A percentile compares a stretch with the other conserved stretches of the same genome.
Conservation (phyloP, 208 protist species). For the Crithidia acanthocephali region DNA sequence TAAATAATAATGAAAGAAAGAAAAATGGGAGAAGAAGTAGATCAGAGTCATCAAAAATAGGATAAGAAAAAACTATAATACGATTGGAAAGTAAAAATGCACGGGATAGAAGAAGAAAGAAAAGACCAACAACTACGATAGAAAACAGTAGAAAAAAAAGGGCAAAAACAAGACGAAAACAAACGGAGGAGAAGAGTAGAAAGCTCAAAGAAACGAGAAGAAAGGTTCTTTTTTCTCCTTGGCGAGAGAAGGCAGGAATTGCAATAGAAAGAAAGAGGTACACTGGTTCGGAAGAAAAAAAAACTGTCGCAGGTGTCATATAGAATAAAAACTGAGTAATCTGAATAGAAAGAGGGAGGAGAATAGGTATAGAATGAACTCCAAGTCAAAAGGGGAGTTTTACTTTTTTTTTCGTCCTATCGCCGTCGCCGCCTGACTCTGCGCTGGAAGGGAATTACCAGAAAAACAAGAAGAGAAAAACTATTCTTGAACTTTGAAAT, state of each 20-base stretch:
- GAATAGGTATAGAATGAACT: background rate
- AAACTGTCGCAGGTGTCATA: background rate
- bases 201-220: background rate
- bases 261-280: background rate
- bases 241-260: background rate
- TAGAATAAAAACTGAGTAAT: too few relatives aligned
- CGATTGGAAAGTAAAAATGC: background rate
- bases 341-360: background rate
- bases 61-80: background rate
- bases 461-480: background rate
- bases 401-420: background rate
- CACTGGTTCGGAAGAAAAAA: background rate
- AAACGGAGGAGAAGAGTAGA: background rate
- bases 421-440: background rate
- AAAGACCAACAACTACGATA: background rate
- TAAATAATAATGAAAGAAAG: slow-evolving; percentile 4
- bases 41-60: background rate
- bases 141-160: background rate
- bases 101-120: background rate
- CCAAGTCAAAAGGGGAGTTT: background rate
- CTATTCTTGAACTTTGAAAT: background rate
- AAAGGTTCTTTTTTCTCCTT: background rate
- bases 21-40: slow-evolving; percentile 14
- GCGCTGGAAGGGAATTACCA: background rate
- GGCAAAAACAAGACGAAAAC: background rate